Evolutionary conservation across 2,329 filamentous ascomycete species (phyloP), one percentile per base, ranked within the genome.

Genomic region (Monosporascus sp.): DNA sequence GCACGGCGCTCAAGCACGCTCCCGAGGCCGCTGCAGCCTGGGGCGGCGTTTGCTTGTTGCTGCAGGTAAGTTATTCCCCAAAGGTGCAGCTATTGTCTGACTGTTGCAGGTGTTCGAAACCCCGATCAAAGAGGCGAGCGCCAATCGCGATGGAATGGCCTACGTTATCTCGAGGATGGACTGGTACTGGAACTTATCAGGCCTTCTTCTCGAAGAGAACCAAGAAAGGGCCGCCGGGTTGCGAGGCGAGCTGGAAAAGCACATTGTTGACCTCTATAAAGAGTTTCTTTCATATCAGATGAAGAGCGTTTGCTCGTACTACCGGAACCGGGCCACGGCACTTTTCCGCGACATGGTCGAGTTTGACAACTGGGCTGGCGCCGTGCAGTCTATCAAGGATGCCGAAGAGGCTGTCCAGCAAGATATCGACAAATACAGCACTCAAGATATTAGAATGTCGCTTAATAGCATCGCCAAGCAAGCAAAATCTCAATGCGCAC

Each of bases 221-320:
- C 48, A 52, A 1, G 18, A 54, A 37, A 54, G 48, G 24, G 24
- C 24, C 8, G 5, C 51, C 20, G 53, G 51, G 18, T 20, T 67
- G 22, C 56, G 54, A 49, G 17, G 3, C 39, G 41, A 65, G 45
- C 50, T 67, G 20, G 54, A 69, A 48, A 52, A 58, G 8, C 51
- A 48, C 7, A 59, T 75, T n/a, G 50, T 68, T 27, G 43, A 65
- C 25, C 67, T 76, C 25, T 76, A 75, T 56, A 61, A 68, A 51
- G 62, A 60, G 50, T 63, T 76, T 31, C 66, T 76, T 18, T 37
- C 59, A 3, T 75, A 72, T 57, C 66, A 71, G 59, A 74, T 75
- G 52, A 72, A 70, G 59, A 75, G 71, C 52, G 60, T 72, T 47
- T 70, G 62, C 51, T 66, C 60, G 6, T 74, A 69, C 59, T 65